These are phyloP conservation scores for Fusarium dimerum DNA, from an alignment of 2,329 filamentous ascomycete species.

Conservation along the genomic window DNA sequence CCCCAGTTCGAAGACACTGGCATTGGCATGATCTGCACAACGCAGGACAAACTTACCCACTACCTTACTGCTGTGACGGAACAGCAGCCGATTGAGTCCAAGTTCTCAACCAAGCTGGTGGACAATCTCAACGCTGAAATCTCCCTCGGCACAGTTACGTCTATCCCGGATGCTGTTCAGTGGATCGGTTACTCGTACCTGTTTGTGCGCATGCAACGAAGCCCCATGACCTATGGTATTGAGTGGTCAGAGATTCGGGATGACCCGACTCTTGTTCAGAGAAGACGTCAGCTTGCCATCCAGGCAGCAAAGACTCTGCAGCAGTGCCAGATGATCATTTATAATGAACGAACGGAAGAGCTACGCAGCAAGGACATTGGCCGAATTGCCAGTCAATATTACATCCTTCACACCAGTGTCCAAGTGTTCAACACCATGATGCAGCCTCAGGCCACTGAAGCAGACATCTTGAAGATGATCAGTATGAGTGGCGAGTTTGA, in stretches of 20 bases:
- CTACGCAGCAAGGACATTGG: conserved; percentile 93
- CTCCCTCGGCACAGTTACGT: conserved; percentile 89
- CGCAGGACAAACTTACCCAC: conserved; percentile 87
- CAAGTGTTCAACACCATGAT: conserved; percentile 97
- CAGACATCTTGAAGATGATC: conserved; percentile 93
- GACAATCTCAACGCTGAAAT: conserved; percentile 98
- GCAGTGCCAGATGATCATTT: conserved; percentile 98
- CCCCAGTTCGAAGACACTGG: conserved; percentile 97
- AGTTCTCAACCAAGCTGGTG: conserved; percentile 88
- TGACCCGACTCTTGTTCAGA: conserved; percentile 83
- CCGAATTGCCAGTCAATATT: conserved; percentile 95
- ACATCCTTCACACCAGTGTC: conserved; percentile 89
- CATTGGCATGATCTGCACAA: conserved; percentile 98
- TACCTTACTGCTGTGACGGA: conserved; percentile 93
- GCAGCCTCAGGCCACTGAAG: conserved; percentile 81
- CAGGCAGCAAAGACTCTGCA: conserved; percentile 86
- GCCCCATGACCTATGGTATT: conserved; percentile 90
- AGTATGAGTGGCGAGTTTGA: conserved; percentile 98
- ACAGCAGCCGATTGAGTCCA: conserved; percentile 96
- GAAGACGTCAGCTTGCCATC: conserved; percentile 82
- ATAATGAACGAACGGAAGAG: conserved; percentile 92
- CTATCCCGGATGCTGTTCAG: conserved; percentile 87
- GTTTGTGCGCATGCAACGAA: conserved; percentile 94
- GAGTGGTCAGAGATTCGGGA: conserved; percentile 89
- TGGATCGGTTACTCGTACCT: conserved; percentile 99